Base-by-base conservation (phyloP, 2,329 filamentous ascomycete species). In the Aspergillus sp. region DNA sequence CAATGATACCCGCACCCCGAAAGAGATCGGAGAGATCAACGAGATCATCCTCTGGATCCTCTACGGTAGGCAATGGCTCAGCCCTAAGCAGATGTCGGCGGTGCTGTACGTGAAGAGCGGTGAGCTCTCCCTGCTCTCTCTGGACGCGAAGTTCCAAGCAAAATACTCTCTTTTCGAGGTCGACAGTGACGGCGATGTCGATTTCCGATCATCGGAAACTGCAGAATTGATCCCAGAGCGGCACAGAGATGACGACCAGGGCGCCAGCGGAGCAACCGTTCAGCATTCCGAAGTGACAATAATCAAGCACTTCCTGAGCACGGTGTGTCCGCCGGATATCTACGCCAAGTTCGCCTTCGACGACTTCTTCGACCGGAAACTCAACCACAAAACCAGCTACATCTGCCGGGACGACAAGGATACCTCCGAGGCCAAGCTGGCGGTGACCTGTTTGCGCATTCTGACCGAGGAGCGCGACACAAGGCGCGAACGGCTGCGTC, bases 1-100 rank as follows among this genome's bases (percentile, higher is more conserved):
- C 8, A 52, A 51, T 24, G 32, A 42, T 4, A 41, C 33, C 4
- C 41, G 42, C n/a, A 38, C 39, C 11, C 10, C 36, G 2, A 48
- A 50, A 30, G 48, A 53, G 30, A 41, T 52, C 15, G 37, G 39
- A n/a, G 49, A 53, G 19, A 47, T 53, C 5, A 52, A 52, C 24
- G 46, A 49, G 17, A 42, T 53, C 17, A 42, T 52, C 15, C 39
- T 42, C n/a, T 53, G 49, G 48, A 39, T 48, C 30, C 36, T 44
- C n/a, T 42, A 37, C 11, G 42, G 41, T 5, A 40, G 39, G 12
- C 36, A 41, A 12, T 37, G 36, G 27, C 34, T 51, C 8, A 28
- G 36, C 7, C 24, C 45, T 1, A 29, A 34, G n/a, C 39, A 42
- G 7, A 46, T 53, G 33, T 39, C 43, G 8, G 42, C 44, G 4